These are phyloP conservation scores for Aspergillus egyptiacus DNA, from an alignment of 495 filamentous ascomycete species.

Conservation along the genomic window DNA sequence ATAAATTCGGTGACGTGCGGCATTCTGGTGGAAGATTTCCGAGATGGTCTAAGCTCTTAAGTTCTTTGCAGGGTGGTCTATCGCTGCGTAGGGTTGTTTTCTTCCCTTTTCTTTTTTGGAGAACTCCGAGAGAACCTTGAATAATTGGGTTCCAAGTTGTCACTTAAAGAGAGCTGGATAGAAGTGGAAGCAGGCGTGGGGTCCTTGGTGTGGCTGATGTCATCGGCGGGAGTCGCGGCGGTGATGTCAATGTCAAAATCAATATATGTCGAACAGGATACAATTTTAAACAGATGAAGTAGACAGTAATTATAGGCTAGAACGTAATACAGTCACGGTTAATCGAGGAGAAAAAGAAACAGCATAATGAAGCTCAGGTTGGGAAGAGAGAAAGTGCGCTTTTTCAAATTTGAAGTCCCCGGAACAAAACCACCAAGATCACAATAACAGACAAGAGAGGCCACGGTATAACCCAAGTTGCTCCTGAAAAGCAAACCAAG, in stretches of 20 bases:
- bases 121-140: too few species aligned
- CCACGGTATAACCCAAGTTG: conserved; percentile 12
- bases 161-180: too few species aligned
- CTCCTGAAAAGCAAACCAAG: conserved; percentile 13
- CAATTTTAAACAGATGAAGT: not conserved
- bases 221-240: conserved; percentile 3
- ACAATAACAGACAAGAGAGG: conserved; percentile 21
- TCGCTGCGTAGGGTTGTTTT: too few species aligned
- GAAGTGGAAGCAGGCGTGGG: not conserved
- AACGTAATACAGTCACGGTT: conserved; percentile 7
- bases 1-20: conserved; percentile 33
- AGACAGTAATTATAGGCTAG: not conserved
- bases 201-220: conserved; percentile 5
- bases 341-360: conserved; percentile 26
- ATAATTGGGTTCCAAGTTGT: too few species aligned
- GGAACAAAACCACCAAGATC: conserved; percentile 30
- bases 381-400: conserved; percentile 18
- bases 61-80: not conserved
- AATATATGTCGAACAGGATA: too few species aligned
- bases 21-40: too few species aligned
- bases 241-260: conserved; percentile 1
- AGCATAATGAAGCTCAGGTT: conserved; percentile 18
- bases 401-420: conserved; percentile 39
- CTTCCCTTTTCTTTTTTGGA: too few species aligned
- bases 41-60: not conserved